A percentile compares a stretch with the other conserved stretches of the same genome.
Conservation (phyloP, 257 asterid genomes). For the Thymus quinquecostatus region DNA sequence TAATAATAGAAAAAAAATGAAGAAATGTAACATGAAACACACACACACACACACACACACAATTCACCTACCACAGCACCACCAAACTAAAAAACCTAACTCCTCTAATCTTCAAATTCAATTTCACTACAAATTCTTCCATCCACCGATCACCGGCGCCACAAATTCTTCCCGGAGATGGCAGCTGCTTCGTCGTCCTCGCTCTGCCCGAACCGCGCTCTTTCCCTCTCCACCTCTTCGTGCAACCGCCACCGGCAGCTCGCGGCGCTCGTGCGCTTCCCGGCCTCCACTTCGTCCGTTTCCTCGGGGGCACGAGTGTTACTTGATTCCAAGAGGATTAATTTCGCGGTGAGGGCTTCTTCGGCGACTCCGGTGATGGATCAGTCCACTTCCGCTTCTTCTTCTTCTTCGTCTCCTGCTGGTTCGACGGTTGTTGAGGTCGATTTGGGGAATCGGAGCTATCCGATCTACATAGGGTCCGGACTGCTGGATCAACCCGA, state of each 20-base stretch:
- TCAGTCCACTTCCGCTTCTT: conserved; percentile 45
- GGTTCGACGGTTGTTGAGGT: conserved; percentile 74
- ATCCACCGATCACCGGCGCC: conserved; percentile 12
- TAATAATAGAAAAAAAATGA: too few relatives aligned
- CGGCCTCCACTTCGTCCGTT: conserved; percentile 35
- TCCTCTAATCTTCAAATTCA: not conserved
- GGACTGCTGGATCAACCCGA: conserved; percentile 85
- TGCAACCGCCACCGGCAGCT: conserved; percentile 37
- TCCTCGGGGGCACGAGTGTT: conserved; percentile 36
- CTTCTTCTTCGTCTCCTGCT: conserved; percentile 52
- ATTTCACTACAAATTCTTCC: not conserved
- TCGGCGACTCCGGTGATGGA: conserved; percentile 68
- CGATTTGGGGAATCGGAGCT: conserved; percentile 93
- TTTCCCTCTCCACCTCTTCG: conserved; percentile 39
- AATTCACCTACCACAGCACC: conserved; percentile 37
- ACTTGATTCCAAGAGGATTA: conserved; percentile 28
- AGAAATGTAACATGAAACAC: not conserved
- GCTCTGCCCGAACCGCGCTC: conserved; percentile 46
- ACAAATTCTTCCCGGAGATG: conserved; percentile 31
- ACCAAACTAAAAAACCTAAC: conserved; percentile 29
- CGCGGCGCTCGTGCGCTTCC: conserved; percentile 44
- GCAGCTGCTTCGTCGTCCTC: conserved; percentile 60
- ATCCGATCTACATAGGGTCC: conserved; percentile 94
- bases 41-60: too few relatives aligned
- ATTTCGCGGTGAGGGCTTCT: conserved; percentile 47